Evolutionary conservation across 345 rosid genomes (phyloP), one percentile per base, ranked within the genome.

Genomic region (Gossypium anomalum): DNA sequence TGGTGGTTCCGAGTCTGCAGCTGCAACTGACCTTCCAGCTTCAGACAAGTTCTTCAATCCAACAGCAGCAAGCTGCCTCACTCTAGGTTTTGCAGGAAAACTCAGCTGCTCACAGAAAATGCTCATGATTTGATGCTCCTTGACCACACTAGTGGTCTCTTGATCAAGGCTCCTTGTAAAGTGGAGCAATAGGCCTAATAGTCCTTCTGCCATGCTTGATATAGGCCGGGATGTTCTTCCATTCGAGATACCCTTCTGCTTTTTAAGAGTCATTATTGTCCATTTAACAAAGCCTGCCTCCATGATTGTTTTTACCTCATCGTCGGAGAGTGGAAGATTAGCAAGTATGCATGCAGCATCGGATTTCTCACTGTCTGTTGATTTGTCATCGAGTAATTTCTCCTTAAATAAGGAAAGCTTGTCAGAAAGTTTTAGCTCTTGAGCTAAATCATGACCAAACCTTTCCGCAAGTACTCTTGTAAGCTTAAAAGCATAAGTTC

Each of bases 21-120:
- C 67, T 15, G 76, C 75, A 45, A 79, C 19, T 17, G 25, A 67
- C 77, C 59, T 77, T 73, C 82, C 78, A 48, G 82, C 77, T 64
- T 85, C 85, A 7, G 86, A 85, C 66, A 81, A 65, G 76, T 76
- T 81, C 75, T 80, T 81, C 78, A 85, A 74, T 77, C 86, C 86
- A 53, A 77, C 49, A 16, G 82, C 83, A 75, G 81, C 79, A 15
- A 85, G 78, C 58, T 79, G 78, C 73, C 83, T 85, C 69, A 67
- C 67, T 74, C 76, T 75, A 47, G 79, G 63, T 68, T 73, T 79
- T 41, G 82, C 75, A 69, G 77, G 62, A 61, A 61, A 83, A 53
- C 60, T 19, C 13, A 79, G 79, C 72, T 75, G 79, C 70, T 79
- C 79, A 44, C 78, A 60, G 51, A 80, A 75, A 71, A 77, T 52